Conservation (phyloP, 2,329 filamentous ascomycete genomes). For the Aspergillus sp. region DNA sequence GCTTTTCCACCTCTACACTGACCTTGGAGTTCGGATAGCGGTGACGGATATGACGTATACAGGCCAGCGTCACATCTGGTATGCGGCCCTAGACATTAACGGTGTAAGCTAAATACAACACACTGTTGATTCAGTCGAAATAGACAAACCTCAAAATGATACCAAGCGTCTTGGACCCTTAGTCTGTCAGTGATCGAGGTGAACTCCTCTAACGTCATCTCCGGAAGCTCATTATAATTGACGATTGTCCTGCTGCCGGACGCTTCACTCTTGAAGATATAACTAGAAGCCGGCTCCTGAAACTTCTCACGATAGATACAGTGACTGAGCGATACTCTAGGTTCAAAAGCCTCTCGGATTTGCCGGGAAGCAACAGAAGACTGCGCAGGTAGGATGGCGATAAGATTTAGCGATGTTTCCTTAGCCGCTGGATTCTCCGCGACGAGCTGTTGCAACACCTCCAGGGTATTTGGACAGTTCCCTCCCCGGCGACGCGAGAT, state of each 20-base stretch:
- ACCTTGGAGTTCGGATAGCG: conserved; percentile 49
- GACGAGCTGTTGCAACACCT: conserved; percentile 67
- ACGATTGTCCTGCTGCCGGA: conserved; percentile 68
- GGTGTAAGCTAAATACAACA: background rate
- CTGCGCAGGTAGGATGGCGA: conserved; percentile 54
- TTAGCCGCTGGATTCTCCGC: conserved; percentile 8
- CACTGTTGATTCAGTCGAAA: background rate
- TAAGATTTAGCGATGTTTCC: conserved; percentile 35
- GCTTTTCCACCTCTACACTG: conserved; percentile 74
- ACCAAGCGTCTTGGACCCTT: conserved; percentile 52
- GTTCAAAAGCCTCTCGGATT: conserved; percentile 57
- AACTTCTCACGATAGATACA: conserved; percentile 61
- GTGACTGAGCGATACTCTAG: conserved; percentile 50
- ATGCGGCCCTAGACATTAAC: conserved; percentile 56
- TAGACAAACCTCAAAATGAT: conserved; percentile 66
- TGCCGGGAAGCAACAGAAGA: conserved; percentile 52
- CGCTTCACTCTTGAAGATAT: conserved; percentile 63
- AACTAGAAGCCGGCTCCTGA: conserved; percentile 64
- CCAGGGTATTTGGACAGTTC: conserved; percentile 70
- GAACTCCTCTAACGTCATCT: conserved; percentile 68
- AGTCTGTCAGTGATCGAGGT: conserved; percentile 43
- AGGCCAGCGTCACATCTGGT: conserved; percentile 59
- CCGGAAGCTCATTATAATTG: conserved; percentile 66
- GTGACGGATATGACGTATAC: conserved; percentile 57
- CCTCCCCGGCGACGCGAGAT: conserved; percentile 65